Percentiles rank a stretch among this genome's conserved stretches.
phyloP scores from a whole-genome alignment of 176 grass and related monocot species.

The Bolboschoenus planiculmis region DNA sequence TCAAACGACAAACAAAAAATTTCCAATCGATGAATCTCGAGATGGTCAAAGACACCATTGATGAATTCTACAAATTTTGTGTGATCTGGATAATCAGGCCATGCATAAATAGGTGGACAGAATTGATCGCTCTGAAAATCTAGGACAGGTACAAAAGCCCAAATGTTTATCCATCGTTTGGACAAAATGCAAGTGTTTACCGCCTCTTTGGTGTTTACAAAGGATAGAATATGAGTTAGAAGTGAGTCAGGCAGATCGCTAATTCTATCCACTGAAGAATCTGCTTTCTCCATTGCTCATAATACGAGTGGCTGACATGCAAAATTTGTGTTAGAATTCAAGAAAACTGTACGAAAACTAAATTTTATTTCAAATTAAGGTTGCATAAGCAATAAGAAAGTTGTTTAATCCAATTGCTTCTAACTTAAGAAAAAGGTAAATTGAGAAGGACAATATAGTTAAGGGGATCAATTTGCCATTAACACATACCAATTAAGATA shows the following conservation, averaged over 20 bases:
- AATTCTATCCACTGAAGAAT: background rate
- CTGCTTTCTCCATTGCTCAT: background rate
- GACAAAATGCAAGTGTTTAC: background rate
- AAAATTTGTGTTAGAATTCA: background rate
- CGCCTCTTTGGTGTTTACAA: background rate
- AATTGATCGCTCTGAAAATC: background rate
- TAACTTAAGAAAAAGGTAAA: background rate
- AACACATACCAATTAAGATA: background rate
- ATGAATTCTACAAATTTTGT: background rate
- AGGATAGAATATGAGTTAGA: background rate
- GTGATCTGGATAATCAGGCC: background rate
- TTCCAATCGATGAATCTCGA: background rate
- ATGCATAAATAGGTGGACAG: background rate
- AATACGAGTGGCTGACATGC: background rate
- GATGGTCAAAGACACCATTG: background rate
- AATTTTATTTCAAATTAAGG: background rate
- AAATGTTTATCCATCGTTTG: background rate
- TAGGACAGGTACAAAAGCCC: slow-evolving; percentile 1
- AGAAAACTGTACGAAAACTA: background rate
- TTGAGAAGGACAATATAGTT: too few species aligned
- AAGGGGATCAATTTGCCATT: background rate
- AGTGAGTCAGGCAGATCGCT: background rate
- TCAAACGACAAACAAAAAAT: background rate
- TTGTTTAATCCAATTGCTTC: background rate
- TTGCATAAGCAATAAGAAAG: background rate